Evolutionary conservation across 441 rosid genomes (phyloP).

Genomic region (Raphanus hybrid): DNA sequence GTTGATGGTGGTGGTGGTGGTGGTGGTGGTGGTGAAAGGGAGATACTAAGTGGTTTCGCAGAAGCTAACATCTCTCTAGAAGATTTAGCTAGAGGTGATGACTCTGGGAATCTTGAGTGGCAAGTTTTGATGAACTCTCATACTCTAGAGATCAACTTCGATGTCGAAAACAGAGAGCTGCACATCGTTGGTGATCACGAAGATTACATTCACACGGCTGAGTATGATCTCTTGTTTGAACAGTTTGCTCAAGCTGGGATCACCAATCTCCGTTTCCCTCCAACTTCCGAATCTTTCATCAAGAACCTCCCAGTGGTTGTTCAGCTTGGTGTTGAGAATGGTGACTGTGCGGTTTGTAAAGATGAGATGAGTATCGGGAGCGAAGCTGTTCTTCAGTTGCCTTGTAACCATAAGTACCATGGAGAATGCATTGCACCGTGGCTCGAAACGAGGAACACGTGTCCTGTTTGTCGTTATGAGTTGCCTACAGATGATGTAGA

Average conservation of each 20-base stretch:
- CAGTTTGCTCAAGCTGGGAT: constrained; percentile 70
- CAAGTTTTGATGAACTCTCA: constrained; percentile 72
- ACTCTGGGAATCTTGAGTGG: constrained; percentile 67
- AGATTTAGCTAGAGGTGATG: constrained; percentile 51
- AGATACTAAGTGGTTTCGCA: constrained; percentile 55
- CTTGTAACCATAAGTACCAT: constrained; percentile 86
- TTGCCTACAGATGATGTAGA: constrained; percentile 83
- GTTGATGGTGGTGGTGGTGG: constrained; percentile 52
- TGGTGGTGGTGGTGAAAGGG: constrained; percentile 54
- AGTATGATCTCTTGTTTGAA: constrained; percentile 68
- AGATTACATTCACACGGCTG: constrained; percentile 58
- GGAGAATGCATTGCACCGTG: constrained; percentile 83
- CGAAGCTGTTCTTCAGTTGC: constrained; percentile 61
- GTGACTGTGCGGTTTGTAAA: constrained; percentile 77
- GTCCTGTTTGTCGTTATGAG: constrained; percentile 91
- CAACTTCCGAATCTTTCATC: constrained; percentile 66
- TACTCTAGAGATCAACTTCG: constrained; percentile 59
- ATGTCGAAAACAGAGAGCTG: constrained; percentile 49
- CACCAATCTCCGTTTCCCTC: constrained; percentile 58
- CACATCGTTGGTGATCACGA: constrained; percentile 58
- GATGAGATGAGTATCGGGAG: constrained; percentile 74
- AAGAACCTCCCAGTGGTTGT: constrained; percentile 65
- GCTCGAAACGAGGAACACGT: constrained; percentile 82
- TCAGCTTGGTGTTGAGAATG: constrained; percentile 52
- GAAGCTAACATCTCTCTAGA: constrained; percentile 55